phyloP scores from a whole-genome alignment of 805 yeast genomes.

The Yarrowia osloensis region DNA sequence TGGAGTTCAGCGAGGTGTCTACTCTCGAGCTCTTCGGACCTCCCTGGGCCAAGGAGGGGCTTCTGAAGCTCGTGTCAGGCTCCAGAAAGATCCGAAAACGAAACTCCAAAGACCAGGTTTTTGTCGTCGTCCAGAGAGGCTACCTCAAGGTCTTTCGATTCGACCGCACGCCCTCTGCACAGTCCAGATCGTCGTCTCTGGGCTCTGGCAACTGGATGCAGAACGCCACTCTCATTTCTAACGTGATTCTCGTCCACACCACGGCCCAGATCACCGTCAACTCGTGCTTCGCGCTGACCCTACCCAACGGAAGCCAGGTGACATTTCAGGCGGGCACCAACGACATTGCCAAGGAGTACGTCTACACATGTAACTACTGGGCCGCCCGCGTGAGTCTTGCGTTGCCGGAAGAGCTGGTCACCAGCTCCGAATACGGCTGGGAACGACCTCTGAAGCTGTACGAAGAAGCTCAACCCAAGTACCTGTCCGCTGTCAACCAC shows the following conservation, averaged over 20 bases:
- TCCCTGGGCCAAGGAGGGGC: slow-evolving; percentile 77
- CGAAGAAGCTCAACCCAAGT: background rate
- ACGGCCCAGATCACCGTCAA: slow-evolving; percentile 37
- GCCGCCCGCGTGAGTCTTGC: slow-evolving; percentile 79
- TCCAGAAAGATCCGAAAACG: slow-evolving; percentile 35
- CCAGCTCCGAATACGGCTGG: slow-evolving; percentile 84
- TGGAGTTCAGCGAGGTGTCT: slow-evolving; percentile 1
- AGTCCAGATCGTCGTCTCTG: slow-evolving; percentile 33
- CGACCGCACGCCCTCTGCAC: slow-evolving; percentile 28
- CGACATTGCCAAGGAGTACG: slow-evolving; percentile 67
- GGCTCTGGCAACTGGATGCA: slow-evolving; percentile 73
- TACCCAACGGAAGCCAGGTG: slow-evolving; percentile 32
- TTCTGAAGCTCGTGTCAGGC: slow-evolving; percentile 44
- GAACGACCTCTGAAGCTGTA: slow-evolving; percentile 31
- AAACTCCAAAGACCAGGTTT: slow-evolving; percentile 50
- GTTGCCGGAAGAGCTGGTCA: slow-evolving; percentile 68
- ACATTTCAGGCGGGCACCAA: slow-evolving; percentile 62
- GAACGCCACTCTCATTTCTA: slow-evolving; percentile 58
- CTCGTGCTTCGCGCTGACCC: slow-evolving; percentile 40
- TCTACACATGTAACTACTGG: slow-evolving; percentile 85
- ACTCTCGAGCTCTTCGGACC: slow-evolving; percentile 64
- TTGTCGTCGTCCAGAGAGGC: slow-evolving; percentile 67
- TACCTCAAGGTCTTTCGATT: slow-evolving; percentile 47
- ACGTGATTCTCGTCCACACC: slow-evolving; percentile 51
- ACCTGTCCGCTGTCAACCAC: background rate